These are phyloP conservation scores for Aphanoascus verrucosus DNA, from an alignment of 2,329 filamentous ascomycete genomes.

Conservation along the genomic window DNA sequence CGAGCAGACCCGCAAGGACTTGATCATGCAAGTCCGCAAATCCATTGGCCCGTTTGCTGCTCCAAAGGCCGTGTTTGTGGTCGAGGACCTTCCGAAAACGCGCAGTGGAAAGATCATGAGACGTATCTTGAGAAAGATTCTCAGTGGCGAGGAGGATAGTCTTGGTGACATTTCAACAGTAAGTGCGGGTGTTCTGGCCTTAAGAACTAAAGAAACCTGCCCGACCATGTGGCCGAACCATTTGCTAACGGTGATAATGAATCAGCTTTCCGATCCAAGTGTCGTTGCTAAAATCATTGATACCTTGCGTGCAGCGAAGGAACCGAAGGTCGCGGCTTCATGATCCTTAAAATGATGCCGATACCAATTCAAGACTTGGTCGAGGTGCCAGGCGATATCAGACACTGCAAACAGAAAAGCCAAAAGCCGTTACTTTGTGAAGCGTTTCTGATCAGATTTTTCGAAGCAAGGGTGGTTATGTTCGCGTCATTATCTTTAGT, in stretches of 20 bases:
- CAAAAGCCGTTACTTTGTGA: neutral
- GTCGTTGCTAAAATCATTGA: constrained; percentile 85
- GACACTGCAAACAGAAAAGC: too few species aligned
- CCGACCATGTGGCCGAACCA: too few species aligned
- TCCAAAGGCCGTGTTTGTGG: constrained; percentile 82
- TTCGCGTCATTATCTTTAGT: neutral
- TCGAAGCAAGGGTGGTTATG: neutral
- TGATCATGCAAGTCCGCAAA: constrained; percentile 89
- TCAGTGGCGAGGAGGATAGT: constrained; percentile 94
- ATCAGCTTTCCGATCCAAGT: constrained; percentile 72
- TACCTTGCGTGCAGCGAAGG: constrained; percentile 49
- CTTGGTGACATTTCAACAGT: constrained; percentile 87
- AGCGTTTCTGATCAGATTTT: neutral
- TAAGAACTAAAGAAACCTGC: neutral
- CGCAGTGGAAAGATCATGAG: constrained; percentile 98
- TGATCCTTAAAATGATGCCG: neutral
- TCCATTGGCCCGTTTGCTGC: constrained; percentile 96
- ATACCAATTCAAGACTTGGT: too few species aligned
- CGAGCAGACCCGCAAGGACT: constrained; percentile 81
- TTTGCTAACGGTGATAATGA: neutral
- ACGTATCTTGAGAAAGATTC: constrained; percentile 89
- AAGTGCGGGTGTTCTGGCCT: constrained; percentile 32
- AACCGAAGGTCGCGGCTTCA: neutral
- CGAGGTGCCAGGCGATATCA: too few species aligned
- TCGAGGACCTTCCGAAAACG: constrained; percentile 93